phyloP scores from a whole-genome alignment of 2,329 filamentous ascomycete genomes.

The Botrytis elliptica region DNA sequence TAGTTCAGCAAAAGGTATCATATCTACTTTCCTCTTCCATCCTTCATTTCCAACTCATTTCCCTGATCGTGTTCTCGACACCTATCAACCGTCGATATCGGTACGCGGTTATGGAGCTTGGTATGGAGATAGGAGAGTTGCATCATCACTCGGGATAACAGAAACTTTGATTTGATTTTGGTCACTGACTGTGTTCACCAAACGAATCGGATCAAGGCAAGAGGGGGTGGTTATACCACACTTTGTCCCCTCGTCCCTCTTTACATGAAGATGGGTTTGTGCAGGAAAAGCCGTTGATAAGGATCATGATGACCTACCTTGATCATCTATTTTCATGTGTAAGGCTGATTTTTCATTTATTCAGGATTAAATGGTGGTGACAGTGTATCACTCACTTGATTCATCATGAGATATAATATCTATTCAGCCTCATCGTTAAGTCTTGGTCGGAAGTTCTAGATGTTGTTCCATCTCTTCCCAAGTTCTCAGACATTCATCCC shows the following conservation, averaged over 20 bases:
- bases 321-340: background rate
- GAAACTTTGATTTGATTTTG: background rate
- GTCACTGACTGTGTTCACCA: background rate
- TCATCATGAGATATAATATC: background rate
- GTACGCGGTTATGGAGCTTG: background rate
- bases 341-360: slow-evolving; percentile 17
- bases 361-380: background rate
- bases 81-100: slow-evolving; percentile 4
- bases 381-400: slow-evolving; percentile 7
- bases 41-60: slow-evolving; percentile 11
- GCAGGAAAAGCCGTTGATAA: slow-evolving; percentile 12
- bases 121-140: background rate
- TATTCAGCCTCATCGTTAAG: slow-evolving; percentile 17
- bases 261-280: background rate
- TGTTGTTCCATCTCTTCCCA: slow-evolving; percentile 1
- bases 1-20: background rate
- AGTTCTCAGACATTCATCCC: background rate
- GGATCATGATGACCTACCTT: slow-evolving; percentile 11
- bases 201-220: slow-evolving; percentile 12
- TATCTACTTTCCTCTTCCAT: slow-evolving; percentile 5
- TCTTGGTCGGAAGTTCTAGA: background rate
- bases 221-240: slow-evolving; percentile 8
- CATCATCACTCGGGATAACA: background rate
- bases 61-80: background rate
- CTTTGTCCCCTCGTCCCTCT: background rate